Evolutionary conservation across 305 asterid genomes (phyloP), one percentile per base, ranked within the genome.

Genomic region (Fraxinus greggii): DNA sequence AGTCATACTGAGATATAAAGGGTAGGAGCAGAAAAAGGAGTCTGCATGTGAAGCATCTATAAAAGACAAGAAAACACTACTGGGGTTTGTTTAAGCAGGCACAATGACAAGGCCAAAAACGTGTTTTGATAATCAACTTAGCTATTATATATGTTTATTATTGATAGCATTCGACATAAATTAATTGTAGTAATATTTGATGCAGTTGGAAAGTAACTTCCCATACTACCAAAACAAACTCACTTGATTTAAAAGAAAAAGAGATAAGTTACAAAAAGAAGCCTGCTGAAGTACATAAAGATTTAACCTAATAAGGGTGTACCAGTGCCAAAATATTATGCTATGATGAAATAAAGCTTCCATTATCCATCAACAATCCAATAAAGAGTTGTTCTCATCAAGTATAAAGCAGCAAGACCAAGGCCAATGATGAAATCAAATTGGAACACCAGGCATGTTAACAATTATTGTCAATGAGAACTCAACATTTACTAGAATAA

Each of bases 371-470:
- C 31, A 9, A 3, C 4, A 2, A 61, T 61, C 17, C 13, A 23
- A 7, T 61, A 61, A 23, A 23, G 8, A 3, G 33, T 15, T 26
- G 15, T 26, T 63, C 15, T 23, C 31, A 61, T 61, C 31, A 7
- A 61, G 70, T 32, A 24, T 3, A 3, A 24, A 63, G 26, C n/a
- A 63, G n/a, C 17, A 63, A 63, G 33, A 23, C 7, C 72, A 63
- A 8, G 72, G 72, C 72, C 13, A 23, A 3, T 0, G n/a, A 63
- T 23, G 72, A 29, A 24, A 63, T 63, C 7, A 8, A 9, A 13
- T 76, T 72, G 78, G 59, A 61, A 45, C 61, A 79, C 31, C 63
- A 76, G 23, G 59, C 23, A 38, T 77, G 6, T 61, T 31, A 48
- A 51, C 33, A 84, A 13, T 54, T 48, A 63, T 77, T 72, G 24